Conservation (phyloP, 2,329 filamentous ascomycete genomes). For the Apiospora marii region DNA sequence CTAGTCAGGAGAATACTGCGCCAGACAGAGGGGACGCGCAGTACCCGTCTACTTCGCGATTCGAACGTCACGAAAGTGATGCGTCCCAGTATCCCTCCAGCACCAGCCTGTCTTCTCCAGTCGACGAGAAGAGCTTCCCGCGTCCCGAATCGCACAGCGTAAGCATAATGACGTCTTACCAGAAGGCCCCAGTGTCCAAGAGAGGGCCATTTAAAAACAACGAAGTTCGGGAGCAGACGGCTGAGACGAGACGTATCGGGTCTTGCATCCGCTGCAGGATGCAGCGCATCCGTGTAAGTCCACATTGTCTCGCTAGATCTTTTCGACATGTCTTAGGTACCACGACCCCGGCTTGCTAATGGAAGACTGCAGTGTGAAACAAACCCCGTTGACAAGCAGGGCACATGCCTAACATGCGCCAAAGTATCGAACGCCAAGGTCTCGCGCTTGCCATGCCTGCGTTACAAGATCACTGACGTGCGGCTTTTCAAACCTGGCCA, state of each 20-base stretch:
- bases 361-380: constrained; percentile 55
- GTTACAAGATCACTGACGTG: constrained; percentile 68
- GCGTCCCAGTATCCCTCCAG: constrained; percentile 32
- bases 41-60: background rate
- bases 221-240: constrained; percentile 60
- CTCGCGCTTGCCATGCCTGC: constrained; percentile 63
- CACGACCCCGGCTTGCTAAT: background rate
- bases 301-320: background rate
- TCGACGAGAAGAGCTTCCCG: constrained; percentile 30
- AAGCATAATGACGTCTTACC: constrained; percentile 42
- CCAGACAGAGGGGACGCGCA: background rate
- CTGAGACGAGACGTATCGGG: constrained; percentile 63
- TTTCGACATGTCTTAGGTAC: constrained; percentile 2
- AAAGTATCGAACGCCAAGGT: constrained; percentile 59
- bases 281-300: constrained; percentile 67
- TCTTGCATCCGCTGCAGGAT: constrained; percentile 68
- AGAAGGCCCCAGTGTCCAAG: constrained; percentile 48
- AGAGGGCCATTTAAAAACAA: constrained; percentile 64
- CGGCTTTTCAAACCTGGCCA: constrained; percentile 65
- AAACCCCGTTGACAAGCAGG: constrained; percentile 55
- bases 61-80: constrained; percentile 13
- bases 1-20: background rate
- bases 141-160: constrained; percentile 29
- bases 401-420: constrained; percentile 61
- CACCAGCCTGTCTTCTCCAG: constrained; percentile 29